Conservation (phyloP, 1,284 basidiomycete genomes). For the Stygiomarasmius scandens region DNA sequence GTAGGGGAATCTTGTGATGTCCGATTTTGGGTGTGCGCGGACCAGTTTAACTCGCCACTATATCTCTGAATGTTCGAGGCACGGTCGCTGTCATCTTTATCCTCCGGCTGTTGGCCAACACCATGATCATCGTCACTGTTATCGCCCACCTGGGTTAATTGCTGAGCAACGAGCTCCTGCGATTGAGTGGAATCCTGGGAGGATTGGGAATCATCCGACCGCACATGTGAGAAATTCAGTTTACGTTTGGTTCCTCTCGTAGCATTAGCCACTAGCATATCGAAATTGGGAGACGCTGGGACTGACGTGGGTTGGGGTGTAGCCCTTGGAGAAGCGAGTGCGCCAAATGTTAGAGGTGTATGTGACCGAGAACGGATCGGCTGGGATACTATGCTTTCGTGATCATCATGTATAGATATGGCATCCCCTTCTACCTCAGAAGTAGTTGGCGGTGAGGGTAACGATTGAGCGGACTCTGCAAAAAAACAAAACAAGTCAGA, state of each 20-base stretch:
- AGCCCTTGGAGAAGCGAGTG: slow-evolving; percentile 37
- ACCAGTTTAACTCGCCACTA: not conserved
- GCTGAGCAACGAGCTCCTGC: slow-evolving; percentile 31
- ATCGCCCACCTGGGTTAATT: slow-evolving; percentile 34
- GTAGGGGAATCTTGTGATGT: not conserved
- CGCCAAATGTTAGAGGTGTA: not conserved
- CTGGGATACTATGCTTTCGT: not conserved
- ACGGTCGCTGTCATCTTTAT: too few relatives aligned
- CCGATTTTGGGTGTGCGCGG: not conserved
- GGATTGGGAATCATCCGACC: slow-evolving; percentile 1
- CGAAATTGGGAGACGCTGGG: slow-evolving; percentile 39
- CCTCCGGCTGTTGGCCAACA: not conserved
- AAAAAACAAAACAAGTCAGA: not conserved
- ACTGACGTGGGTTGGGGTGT: slow-evolving; percentile 24
- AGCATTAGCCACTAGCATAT: slow-evolving; percentile 28
- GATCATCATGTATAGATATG: not conserved
- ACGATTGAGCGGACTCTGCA: slow-evolving; percentile 12
- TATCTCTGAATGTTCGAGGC: not conserved
- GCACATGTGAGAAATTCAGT: not conserved
- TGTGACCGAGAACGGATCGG: not conserved
- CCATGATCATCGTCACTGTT: slow-evolving; percentile 12
- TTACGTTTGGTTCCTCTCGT: slow-evolving; percentile 11
- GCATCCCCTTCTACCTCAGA: not conserved
- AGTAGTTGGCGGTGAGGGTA: slow-evolving; percentile 16
- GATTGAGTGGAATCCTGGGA: slow-evolving; percentile 18